phyloP scores from a whole-genome alignment of 805 yeast species.

The Monosporozyma siamensis region DNA sequence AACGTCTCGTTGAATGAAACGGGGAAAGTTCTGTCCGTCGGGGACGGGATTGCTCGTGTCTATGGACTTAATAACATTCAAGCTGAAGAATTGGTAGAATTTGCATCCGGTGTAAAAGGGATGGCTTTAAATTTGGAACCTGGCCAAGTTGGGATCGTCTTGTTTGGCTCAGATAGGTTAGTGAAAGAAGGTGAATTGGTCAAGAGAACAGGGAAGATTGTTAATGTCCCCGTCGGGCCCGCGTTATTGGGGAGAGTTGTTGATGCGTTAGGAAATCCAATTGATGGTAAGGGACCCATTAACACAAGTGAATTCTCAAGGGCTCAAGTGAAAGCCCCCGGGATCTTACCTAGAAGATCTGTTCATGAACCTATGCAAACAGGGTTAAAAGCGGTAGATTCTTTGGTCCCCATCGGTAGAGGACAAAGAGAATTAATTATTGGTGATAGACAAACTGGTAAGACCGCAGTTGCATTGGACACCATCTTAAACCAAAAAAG shows the following conservation, averaged over 20 bases:
- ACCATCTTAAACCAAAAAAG: constrained; percentile 98
- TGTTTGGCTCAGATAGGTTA: constrained; percentile 97
- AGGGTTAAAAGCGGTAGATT: constrained; percentile 98
- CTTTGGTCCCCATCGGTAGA: constrained; percentile 99
- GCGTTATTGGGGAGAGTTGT: constrained; percentile 97
- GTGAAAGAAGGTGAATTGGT: constrained; percentile 99
- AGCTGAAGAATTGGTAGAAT: constrained; percentile 99
- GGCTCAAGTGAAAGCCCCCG: constrained; percentile 99
- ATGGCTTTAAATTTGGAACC: constrained; percentile 99
- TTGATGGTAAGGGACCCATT: constrained; percentile 99
- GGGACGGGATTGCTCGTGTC: constrained; percentile 99
- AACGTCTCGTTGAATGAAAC: constrained; percentile 98
- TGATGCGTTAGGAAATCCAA: constrained; percentile 98
- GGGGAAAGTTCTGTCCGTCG: constrained; percentile 98
- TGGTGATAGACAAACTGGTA: constrained; percentile 99
- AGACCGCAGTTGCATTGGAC: constrained; percentile 98
- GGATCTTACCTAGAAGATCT: constrained; percentile 98
- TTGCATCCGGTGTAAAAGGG: constrained; percentile 99
- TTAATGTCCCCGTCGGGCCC: constrained; percentile 98
- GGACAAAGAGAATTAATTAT: constrained; percentile 99
- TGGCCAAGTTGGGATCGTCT: constrained; percentile 99
- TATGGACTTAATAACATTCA: constrained; percentile 99
- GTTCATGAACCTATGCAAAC: constrained; percentile 99
- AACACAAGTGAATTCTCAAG: constrained; percentile 74
- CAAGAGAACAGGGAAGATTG: constrained; percentile 99